phyloP scores from a whole-genome alignment of 208 protist genomes.

The Acanthamoeba divionensis region DNA sequence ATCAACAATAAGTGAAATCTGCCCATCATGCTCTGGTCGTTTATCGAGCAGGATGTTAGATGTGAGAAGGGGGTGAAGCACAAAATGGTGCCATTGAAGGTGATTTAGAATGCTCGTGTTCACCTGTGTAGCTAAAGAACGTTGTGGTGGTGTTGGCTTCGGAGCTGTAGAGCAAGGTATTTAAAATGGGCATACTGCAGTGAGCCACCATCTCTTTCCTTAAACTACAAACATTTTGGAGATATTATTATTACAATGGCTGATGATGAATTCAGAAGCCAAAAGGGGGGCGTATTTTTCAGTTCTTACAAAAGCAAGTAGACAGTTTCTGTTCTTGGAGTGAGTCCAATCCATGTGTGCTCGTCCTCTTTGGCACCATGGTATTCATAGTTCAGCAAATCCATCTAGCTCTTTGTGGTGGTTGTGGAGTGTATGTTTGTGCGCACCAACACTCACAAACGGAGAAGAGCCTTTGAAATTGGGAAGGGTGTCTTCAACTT shows the following conservation, averaged over 20 bases:
- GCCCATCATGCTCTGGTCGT: background rate
- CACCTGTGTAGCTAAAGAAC: constrained; percentile 46
- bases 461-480: too few species aligned
- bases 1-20: constrained; percentile 1
- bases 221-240: background rate
- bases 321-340: background rate
- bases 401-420: too few species aligned
- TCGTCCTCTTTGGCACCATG: constrained; percentile 3
- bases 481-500: too few species aligned
- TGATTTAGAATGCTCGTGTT: background rate
- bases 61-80: background rate
- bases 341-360: constrained; percentile 1
- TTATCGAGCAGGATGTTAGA: background rate
- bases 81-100: background rate
- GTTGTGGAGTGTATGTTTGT: too few species aligned
- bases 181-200: constrained; percentile 12
- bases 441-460: too few species aligned
- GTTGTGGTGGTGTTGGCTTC: background rate
- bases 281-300: background rate
- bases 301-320: background rate
- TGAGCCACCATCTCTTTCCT: background rate
- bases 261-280: background rate
- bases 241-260: background rate
- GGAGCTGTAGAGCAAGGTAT: constrained; percentile 30
- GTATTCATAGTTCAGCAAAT: too few species aligned